phyloP scores from a whole-genome alignment of 257 asterid species.

The Orobanche coerulescens region DNA sequence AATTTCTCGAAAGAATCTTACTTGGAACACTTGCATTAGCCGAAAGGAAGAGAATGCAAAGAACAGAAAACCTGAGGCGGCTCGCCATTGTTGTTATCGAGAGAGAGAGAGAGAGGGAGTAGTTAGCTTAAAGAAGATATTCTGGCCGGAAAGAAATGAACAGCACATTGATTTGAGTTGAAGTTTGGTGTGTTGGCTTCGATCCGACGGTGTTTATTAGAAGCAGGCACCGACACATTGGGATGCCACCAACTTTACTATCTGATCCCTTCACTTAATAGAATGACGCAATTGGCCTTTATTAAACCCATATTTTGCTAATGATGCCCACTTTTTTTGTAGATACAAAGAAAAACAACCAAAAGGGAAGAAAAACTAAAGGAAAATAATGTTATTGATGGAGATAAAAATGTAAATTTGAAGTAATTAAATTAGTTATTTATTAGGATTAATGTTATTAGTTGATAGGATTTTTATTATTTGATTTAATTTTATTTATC shows the following conservation, averaged over 20 bases:
- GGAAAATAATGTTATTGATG: too few species aligned
- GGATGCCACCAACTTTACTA: conserved; percentile 15
- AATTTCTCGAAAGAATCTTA: conserved; percentile 22
- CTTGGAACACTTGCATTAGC: conserved; percentile 40
- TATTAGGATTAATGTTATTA: too few species aligned
- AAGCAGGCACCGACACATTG: conserved; percentile 20
- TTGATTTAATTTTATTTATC: too few species aligned
- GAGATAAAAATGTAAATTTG: too few species aligned
- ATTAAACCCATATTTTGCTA: not conserved
- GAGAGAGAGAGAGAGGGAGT: conserved; percentile 20
- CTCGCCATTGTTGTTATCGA: conserved; percentile 26
- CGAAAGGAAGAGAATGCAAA: conserved; percentile 31
- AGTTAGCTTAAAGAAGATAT: conserved; percentile 11
- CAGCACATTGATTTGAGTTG: conserved; percentile 1
- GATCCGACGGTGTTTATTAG: conserved; percentile 25
- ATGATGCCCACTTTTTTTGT: too few species aligned
- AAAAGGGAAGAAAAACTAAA: too few species aligned
- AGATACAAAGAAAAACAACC: too few species aligned
- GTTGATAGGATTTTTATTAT: too few species aligned
- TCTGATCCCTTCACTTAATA: conserved; percentile 18
- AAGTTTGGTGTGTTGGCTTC: conserved; percentile 20
- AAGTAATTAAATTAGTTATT: too few species aligned
- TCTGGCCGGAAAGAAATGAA: conserved; percentile 18
- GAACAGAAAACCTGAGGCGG: conserved; percentile 18
- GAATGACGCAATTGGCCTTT: not conserved